Base-by-base conservation (phyloP, 2,329 filamentous ascomycete genomes). In the Verticillium longisporum region DNA sequence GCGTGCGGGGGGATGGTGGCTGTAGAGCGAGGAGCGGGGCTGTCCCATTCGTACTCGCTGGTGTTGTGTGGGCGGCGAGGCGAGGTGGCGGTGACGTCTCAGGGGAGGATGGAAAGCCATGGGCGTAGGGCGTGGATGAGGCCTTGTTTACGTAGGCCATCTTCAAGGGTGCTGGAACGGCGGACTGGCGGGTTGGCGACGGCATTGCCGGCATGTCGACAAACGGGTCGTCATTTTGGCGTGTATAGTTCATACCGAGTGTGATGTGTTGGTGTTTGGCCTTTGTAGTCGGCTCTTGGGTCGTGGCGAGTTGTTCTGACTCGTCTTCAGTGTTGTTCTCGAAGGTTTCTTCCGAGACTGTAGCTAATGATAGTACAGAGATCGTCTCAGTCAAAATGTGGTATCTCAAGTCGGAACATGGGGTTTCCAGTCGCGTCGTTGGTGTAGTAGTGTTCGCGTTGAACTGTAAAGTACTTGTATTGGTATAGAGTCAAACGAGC, bases 151-250 rank as follows among this genome's bases (percentile, higher is more conserved):
- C n/a, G 41, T 50, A 50, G 18, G n/a, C 41, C 41, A 50, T 21
- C n/a, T 18, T 21, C 7, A 50, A 50, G n/a, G 41, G 9, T n/a
- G 41, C 7, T n/a, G 41, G 21, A 2, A 9, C 9, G 55, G 33
- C 15, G 56, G 14, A 13, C n/a, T 37, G 34, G 56, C 56, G 34
- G 14, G 37, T 34, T 9, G 37, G 31, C 6, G 37, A 53, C 14
- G 57, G 41, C 57, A 59, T 59, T 9, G 57, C 57, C 32, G 57
- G 57, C 57, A 59, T 58, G 56, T 58, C 56, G 21, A 58, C 56
- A 38, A 58, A 58, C 26, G 56, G 56, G 15, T 58, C 56, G 36
- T 58, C 56, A 37, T 33, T 26, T 37, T 26, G 26, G 41, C 41
- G 37, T 9, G 37, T 38, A 13, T 18, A 36, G 26, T 50, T 26